Evolutionary conservation across 2,329 filamentous ascomycete genomes (phyloP).

Genomic region (Exophiala mesophila): DNA sequence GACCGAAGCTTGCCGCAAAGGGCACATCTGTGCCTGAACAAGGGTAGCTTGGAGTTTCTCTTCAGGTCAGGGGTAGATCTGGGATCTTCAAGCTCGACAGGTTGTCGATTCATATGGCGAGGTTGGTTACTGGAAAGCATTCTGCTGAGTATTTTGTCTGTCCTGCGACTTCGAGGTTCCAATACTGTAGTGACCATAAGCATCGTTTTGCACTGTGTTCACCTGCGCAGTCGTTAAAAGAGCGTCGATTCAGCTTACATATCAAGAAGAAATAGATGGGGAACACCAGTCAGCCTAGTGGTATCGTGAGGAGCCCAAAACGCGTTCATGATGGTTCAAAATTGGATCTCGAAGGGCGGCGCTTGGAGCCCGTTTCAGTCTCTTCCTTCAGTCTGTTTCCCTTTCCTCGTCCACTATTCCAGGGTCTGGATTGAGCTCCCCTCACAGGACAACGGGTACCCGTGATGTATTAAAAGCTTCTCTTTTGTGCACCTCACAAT

Average conservation of each 20-base stretch:
- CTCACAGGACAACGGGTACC: constrained; percentile 4
- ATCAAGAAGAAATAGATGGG: constrained; percentile 1
- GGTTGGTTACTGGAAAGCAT: constrained; percentile 4
- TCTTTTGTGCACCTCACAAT: constrained; percentile 1
- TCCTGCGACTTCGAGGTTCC: background rate
- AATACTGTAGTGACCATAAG: background rate
- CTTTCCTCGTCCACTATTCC: constrained; percentile 1
- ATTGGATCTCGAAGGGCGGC: constrained; percentile 3
- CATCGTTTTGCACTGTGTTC: background rate
- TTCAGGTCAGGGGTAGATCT: constrained; percentile 5
- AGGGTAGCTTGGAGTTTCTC: constrained; percentile 8
- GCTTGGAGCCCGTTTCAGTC: constrained; percentile 3
- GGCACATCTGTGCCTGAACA: constrained; percentile 5
- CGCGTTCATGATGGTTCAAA: constrained; percentile 3
- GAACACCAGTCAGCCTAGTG: background rate
- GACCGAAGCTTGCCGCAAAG: constrained; percentile 6
- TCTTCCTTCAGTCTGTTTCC: constrained; percentile 1
- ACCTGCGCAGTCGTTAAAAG: background rate
- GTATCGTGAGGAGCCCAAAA: constrained; percentile 3
- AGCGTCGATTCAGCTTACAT: constrained; percentile 1
- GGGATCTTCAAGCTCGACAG: constrained; percentile 7
- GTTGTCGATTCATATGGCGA: constrained; percentile 4
- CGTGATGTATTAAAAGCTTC: constrained; percentile 6
- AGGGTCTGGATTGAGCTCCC: constrained; percentile 5
- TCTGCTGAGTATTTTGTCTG: constrained; percentile 3